These are phyloP conservation scores for Solanum dulcamara DNA, from an alignment of 257 asterid genomes.

Conservation along the genomic window DNA sequence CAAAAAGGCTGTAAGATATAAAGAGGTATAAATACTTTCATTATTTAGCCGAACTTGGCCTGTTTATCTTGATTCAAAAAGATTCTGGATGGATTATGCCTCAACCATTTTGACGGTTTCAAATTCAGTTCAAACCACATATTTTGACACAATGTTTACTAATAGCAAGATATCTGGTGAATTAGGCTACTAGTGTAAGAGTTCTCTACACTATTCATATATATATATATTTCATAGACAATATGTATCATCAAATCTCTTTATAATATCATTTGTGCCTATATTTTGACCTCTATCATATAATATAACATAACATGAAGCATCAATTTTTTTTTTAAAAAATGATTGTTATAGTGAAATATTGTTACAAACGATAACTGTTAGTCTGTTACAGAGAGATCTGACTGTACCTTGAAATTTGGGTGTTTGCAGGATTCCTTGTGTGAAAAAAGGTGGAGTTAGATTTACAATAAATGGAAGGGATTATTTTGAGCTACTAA, in stretches of 20 bases:
- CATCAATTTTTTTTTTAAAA: no score
- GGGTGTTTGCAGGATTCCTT: slow-evolving; percentile 52
- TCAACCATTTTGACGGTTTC: neutral
- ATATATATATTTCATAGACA: neutral
- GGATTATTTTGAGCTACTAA: slow-evolving; percentile 63
- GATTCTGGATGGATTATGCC: neutral
- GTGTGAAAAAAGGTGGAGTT: slow-evolving; percentile 73
- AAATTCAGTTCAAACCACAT: neutral
- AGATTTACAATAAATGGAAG: slow-evolving; percentile 68
- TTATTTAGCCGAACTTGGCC: neutral
- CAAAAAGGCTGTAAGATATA: neutral
- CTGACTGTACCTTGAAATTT: neutral
- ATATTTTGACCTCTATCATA: neutral
- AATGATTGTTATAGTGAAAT: neutral
- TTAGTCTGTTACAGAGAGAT: accelerated
- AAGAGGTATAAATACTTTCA: neutral
- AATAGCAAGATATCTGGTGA: neutral
- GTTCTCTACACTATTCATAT: neutral
- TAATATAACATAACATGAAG: neutral
- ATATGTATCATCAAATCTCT: neutral
- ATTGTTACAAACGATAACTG: neutral
- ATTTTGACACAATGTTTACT: neutral
- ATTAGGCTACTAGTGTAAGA: neutral
- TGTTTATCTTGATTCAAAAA: neutral
- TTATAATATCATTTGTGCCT: neutral